phyloP scores from a whole-genome alignment of 129 eudicot species.

The Flaveria brownii region DNA sequence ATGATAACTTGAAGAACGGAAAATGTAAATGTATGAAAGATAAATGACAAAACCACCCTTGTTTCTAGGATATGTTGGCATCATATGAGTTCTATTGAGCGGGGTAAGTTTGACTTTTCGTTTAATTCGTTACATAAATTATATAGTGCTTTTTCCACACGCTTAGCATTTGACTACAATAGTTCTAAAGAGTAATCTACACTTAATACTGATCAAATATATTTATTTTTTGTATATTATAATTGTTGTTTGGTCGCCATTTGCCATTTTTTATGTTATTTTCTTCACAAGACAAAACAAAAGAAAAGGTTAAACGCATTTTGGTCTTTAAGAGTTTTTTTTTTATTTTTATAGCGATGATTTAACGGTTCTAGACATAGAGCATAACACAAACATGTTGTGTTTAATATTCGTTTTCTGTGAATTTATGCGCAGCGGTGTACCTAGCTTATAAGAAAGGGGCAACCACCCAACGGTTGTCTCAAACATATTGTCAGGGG shows the following conservation, averaged over 20 bases:
- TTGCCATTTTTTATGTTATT: not conserved
- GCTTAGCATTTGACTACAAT: constrained; percentile 23
- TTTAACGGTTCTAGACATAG: no score
- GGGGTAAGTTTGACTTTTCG: constrained; percentile 21
- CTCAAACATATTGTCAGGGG: no score
- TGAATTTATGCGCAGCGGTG: no score
- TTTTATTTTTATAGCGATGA: not conserved
- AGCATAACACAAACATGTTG: no score
- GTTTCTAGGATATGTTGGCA: not conserved
- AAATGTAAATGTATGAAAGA: not conserved
- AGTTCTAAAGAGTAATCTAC: constrained; percentile 11
- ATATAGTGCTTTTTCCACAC: constrained; percentile 19
- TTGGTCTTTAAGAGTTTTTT: not conserved
- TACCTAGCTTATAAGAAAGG: no score
- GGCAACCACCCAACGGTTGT: no score
- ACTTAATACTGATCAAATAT: not conserved
- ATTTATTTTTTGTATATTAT: not conserved
- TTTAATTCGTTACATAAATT: not conserved
- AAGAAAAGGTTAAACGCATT: not conserved
- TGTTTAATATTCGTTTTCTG: no score
- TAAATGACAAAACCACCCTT: constrained; percentile 22
- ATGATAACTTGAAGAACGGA: constrained; percentile 23
- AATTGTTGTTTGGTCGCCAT: not conserved
- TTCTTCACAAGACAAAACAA: not conserved
- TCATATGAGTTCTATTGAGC: not conserved